Evolutionary conservation across 257 asterid genomes (phyloP).

Genomic region (Cordia subcordata): DNA sequence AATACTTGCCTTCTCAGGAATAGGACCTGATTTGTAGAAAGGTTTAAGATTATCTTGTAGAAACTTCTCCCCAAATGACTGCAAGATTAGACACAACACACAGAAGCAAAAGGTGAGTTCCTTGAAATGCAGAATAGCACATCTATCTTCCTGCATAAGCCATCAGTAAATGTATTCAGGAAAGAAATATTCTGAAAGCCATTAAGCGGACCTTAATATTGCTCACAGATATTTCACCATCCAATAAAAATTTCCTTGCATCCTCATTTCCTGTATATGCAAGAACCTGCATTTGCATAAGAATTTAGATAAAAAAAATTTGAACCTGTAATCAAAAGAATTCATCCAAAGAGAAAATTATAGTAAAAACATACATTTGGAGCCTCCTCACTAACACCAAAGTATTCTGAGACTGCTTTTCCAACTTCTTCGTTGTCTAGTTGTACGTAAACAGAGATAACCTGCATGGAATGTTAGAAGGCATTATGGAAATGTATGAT

Average conservation of each 20-base stretch:
- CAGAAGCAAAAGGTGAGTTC: not conserved
- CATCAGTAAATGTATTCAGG: not conserved
- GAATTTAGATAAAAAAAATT: not conserved
- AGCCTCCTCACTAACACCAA: conserved; percentile 64
- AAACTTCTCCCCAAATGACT: conserved; percentile 84
- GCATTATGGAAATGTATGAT: not conserved
- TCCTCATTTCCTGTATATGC: conserved; percentile 95
- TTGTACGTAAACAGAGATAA: conserved; percentile 63
- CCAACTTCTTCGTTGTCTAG: conserved; percentile 86
- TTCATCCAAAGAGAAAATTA: not conserved
- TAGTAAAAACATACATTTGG: conserved; percentile 45
- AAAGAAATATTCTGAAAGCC: conserved; percentile 7
- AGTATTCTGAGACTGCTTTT: conserved; percentile 69
- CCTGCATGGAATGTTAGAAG: conserved; percentile 34
- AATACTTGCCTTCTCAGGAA: conserved; percentile 65
- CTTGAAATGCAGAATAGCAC: not conserved
- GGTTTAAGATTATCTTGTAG: conserved; percentile 76
- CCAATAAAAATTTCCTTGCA: conserved; percentile 68
- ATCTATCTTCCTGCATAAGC: not conserved
- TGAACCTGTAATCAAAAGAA: not conserved
- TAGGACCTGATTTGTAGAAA: conserved; percentile 86
- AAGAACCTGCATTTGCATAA: conserved; percentile 46
- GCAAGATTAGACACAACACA: conserved; percentile 13
- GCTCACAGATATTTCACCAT: conserved; percentile 60
- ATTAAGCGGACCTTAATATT: conserved; percentile 53